phyloP scores from a whole-genome alignment of 495 filamentous ascomycete genomes.

The Aspergillus bridgeri region DNA sequence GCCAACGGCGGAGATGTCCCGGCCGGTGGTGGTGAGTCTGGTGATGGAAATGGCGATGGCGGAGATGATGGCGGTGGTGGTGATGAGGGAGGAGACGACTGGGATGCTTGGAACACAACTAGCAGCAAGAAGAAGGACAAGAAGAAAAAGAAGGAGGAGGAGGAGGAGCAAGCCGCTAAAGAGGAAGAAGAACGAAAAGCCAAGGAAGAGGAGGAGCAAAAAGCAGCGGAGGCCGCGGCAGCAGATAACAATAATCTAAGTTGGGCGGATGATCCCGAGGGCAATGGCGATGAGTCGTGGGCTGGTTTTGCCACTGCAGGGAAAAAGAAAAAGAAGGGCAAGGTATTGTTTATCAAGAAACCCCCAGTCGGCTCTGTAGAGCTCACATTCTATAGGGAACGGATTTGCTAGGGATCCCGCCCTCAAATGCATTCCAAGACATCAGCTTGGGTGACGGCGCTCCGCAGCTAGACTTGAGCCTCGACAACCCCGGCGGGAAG shows the following conservation, averaged over 20 bases:
- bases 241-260: constrained; percentile 36
- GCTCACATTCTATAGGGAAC: constrained; percentile 3
- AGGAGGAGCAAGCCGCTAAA: constrained; percentile 23
- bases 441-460: constrained; percentile 40
- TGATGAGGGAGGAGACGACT: constrained; percentile 31
- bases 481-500: constrained; percentile 31
- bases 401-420: constrained; percentile 13
- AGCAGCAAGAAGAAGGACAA: constrained; percentile 43
- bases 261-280: constrained; percentile 42
- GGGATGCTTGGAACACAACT: constrained; percentile 38
- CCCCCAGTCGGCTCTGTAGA: not conserved
- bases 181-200: constrained; percentile 31
- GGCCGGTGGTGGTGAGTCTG: constrained; percentile 30
- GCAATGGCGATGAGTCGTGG: constrained; percentile 34
- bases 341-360: constrained; percentile 27
- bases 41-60: constrained; percentile 35
- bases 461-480: constrained; percentile 46
- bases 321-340: constrained; percentile 52
- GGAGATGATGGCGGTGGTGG: constrained; percentile 26
- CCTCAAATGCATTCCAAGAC: constrained; percentile 42
- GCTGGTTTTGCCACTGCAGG: constrained; percentile 28
- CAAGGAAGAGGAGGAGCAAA: constrained; percentile 37
- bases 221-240: constrained; percentile 35
- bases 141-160: constrained; percentile 36
- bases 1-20: constrained; percentile 15